A percentile compares a stretch with the other conserved stretches of the same genome.
Evolutionary conservation across 225 moss, liverwort and hornwort genomes (phyloP).

Genomic region (Asterella californica): DNA sequence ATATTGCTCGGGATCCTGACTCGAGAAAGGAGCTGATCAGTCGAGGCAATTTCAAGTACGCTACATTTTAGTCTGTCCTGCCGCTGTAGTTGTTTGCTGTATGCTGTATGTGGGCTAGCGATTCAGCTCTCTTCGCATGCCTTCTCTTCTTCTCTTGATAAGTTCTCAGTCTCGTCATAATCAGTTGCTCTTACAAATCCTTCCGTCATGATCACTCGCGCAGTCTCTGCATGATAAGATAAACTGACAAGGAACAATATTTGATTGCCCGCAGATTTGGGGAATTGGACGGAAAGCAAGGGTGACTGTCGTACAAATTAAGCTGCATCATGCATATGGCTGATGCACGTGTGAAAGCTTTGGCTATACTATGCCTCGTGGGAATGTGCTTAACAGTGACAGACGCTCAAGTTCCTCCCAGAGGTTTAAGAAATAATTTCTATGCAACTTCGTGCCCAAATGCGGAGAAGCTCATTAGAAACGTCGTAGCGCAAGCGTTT

Average conservation of each 20-base stretch:
- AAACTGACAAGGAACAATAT: background rate
- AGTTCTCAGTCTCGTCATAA: too few species aligned
- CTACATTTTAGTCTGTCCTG: too few species aligned
- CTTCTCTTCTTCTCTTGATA: too few species aligned
- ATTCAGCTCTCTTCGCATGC: too few species aligned
- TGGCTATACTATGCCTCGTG: constrained; percentile 6
- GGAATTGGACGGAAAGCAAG: background rate
- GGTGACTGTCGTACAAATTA: background rate
- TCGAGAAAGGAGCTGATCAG: too few species aligned
- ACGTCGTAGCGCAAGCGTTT: background rate
- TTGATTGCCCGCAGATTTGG: background rate
- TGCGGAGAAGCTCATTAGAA: constrained; percentile 6
- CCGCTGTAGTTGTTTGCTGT: too few species aligned
- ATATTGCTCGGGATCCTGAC: too few species aligned
- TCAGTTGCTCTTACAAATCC: too few species aligned
- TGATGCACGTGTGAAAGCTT: constrained; percentile 8
- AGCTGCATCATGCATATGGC: constrained; percentile 6
- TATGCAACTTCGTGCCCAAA: background rate
- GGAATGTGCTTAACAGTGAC: background rate
- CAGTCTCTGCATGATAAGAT: too few species aligned
- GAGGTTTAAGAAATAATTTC: background rate
- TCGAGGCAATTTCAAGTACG: too few species aligned
- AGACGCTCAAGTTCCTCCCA: background rate
- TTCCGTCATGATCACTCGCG: too few species aligned
- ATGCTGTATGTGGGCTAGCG: too few species aligned